phyloP scores from a whole-genome alignment of 2,329 filamentous ascomycete genomes.

The Fusarium dimerum region DNA sequence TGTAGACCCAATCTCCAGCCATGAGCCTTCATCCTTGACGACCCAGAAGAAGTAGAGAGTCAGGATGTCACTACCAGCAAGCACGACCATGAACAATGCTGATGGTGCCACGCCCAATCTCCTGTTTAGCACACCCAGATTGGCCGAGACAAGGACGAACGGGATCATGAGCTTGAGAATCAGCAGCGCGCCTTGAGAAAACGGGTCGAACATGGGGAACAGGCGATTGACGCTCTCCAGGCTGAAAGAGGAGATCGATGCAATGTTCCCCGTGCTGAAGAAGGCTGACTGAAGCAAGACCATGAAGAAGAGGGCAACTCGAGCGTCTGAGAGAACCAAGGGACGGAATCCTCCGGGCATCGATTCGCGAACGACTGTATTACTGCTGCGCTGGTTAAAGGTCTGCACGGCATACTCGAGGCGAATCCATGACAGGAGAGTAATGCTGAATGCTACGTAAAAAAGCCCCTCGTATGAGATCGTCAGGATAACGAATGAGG shows the following conservation, averaged over 20 bases:
- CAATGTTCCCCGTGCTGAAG: conserved; percentile 95
- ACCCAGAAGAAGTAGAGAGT: conserved; percentile 98
- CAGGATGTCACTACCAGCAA: conserved; percentile 86
- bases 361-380: background rate
- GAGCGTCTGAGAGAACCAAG: conserved; percentile 78
- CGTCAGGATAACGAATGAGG: conserved; percentile 91
- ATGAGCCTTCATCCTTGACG: conserved; percentile 93
- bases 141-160: conserved; percentile 88
- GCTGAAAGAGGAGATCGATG: conserved; percentile 90
- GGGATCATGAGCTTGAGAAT: conserved; percentile 90
- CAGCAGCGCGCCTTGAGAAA: conserved; percentile 84
- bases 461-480: conserved; percentile 98
- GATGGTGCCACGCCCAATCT: conserved; percentile 81
- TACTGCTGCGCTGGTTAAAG: conserved; percentile 16
- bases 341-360: conserved; percentile 52
- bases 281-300: conserved; percentile 93
- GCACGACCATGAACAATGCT: conserved; percentile 91
- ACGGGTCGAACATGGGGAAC: conserved; percentile 90
- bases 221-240: conserved; percentile 87
- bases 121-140: conserved; percentile 89
- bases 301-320: conserved; percentile 92
- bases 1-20: conserved; percentile 95
- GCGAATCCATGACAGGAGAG: conserved; percentile 85
- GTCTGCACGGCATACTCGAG: conserved; percentile 73
- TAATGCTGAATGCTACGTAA: conserved; percentile 84